Base-by-base conservation (phyloP, 345 rosid genomes). In the Clausena lansium region DNA sequence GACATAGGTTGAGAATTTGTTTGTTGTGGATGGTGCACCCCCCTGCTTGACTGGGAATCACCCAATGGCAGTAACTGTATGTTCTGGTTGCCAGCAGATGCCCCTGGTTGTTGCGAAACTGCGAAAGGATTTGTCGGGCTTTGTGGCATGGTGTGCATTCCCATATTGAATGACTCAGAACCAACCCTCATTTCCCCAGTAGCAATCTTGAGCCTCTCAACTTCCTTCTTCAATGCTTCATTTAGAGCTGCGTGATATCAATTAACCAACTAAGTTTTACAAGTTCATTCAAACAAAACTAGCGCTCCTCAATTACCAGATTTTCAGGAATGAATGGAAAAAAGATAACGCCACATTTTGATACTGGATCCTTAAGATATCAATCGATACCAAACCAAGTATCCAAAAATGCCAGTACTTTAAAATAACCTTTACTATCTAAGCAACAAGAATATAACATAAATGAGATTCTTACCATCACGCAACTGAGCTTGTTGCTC, bases 401-500 rank as follows among this genome's bases (percentile, higher is more conserved):
- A 45, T 45, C 9, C 13, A 9, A 45, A 45, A 45, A 8, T 45
- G 50, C 11, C 11, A 0, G 50, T 45, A 45, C 11, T 14, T 45
- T 14, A 8, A 45, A 6, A 6, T 2, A 14, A 45, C 11, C 50
- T 8, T 45, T 45, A 2, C 13, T 45, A 45, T 8, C 9, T 30
- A 45, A 45, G 7, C 50, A 45, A 14, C 0, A 45, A 45, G 2
- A 45, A 0, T 45, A 6, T 8, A 45, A 30, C 32, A 30, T 30
- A 30, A 30, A 2, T 30, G 32, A 30, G 32, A 30, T 30, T 30
- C 32, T 30, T 81, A 93, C 98, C 98, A 83, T 91, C 95, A 75
- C 90, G 93, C 81, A 93, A 80, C 81, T 89, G 93, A 80, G 90
- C 92, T 81, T 90, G 92, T 77, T 93, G 98, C 84, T 94, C 97